These are phyloP conservation scores for Ballota nigra DNA, from an alignment of 257 asterid species.

Conservation along the genomic window DNA sequence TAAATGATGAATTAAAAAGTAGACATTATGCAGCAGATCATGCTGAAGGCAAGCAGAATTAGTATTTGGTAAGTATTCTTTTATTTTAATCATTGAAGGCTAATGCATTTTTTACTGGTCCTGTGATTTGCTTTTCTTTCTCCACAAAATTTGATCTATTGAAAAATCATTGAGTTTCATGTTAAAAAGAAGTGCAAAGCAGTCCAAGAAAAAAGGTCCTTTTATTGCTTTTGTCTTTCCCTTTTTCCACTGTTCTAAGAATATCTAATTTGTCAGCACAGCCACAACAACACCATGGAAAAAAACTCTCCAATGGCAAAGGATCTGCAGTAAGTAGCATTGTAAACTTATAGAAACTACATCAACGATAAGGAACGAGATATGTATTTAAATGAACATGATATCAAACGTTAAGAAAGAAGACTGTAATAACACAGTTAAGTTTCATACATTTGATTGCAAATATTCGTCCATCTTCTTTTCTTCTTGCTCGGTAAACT, in stretches of 20 bases:
- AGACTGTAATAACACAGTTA: constrained; percentile 9
- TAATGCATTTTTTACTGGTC: neutral
- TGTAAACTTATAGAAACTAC: constrained; percentile 1
- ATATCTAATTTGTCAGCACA: neutral
- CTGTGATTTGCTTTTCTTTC: constrained; percentile 4
- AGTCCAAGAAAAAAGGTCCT: neutral
- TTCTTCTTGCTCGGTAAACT: constrained; percentile 86
- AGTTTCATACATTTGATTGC: constrained; percentile 77
- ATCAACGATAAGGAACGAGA: constrained; percentile 6
- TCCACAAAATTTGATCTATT: neutral
- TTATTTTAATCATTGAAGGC: neutral
- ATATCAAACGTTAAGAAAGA: constrained; percentile 16
- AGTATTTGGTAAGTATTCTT: neutral
- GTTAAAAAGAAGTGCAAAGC: no score
- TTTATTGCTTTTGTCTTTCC: constrained; percentile 1
- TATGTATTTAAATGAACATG: constrained; percentile 1
- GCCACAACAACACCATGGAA: neutral
- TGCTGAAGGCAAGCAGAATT: constrained; percentile 1
- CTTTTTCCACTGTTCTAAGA: constrained; percentile 4
- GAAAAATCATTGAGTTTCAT: neutral
- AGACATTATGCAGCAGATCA: constrained; percentile 4
- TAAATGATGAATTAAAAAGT: neutral
- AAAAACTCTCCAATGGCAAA: neutral
- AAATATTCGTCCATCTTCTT: constrained; percentile 67
- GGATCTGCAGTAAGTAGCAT: constrained; percentile 8